phyloP scores from a whole-genome alignment of 1,284 basidiomycete species.

The Ganoderma meredithae region DNA sequence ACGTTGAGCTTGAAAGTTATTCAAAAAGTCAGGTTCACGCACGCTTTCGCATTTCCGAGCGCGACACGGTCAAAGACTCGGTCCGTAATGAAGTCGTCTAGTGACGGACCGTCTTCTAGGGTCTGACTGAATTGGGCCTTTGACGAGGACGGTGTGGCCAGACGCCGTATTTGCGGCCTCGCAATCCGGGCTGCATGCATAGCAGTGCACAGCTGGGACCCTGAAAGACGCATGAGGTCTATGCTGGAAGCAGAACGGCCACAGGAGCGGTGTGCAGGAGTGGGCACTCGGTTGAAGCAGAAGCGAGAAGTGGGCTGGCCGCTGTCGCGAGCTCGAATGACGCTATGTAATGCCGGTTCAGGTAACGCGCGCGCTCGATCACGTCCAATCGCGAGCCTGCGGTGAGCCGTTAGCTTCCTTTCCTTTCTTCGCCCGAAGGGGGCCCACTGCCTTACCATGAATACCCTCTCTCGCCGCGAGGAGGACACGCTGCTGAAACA shows the following conservation, averaged over 20 bases:
- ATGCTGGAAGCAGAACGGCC: background rate
- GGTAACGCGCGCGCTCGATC: conserved; percentile 23
- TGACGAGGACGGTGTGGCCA: conserved; percentile 65
- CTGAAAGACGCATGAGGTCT: conserved; percentile 26
- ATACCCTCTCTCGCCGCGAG: conserved; percentile 87
- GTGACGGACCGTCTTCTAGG: conserved; percentile 76
- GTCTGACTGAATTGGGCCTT: conserved; percentile 60
- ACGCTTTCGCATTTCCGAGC: conserved; percentile 84
- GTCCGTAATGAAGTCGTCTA: conserved; percentile 87
- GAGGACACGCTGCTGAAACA: conserved; percentile 85
- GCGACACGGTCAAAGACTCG: conserved; percentile 71
- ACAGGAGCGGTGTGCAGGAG: background rate
- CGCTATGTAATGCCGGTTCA: conserved; percentile 23
- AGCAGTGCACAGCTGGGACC: conserved; percentile 22
- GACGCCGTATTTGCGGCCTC: conserved; percentile 45
- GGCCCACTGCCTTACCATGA: conserved; percentile 55
- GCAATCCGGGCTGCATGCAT: conserved; percentile 34
- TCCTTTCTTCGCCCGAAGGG: conserved; percentile 18
- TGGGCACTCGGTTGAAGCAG: conserved; percentile 1
- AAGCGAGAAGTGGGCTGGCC: conserved; percentile 5
- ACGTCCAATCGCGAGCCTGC: conserved; percentile 22
- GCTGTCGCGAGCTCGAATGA: conserved; percentile 3
- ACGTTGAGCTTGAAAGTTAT: background rate
- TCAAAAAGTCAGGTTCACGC: conserved; percentile 38
- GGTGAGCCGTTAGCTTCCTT: conserved; percentile 27